These are phyloP conservation scores for Allium cepa DNA, from an alignment of 106 monocot genomes.

Conservation along the genomic window DNA sequence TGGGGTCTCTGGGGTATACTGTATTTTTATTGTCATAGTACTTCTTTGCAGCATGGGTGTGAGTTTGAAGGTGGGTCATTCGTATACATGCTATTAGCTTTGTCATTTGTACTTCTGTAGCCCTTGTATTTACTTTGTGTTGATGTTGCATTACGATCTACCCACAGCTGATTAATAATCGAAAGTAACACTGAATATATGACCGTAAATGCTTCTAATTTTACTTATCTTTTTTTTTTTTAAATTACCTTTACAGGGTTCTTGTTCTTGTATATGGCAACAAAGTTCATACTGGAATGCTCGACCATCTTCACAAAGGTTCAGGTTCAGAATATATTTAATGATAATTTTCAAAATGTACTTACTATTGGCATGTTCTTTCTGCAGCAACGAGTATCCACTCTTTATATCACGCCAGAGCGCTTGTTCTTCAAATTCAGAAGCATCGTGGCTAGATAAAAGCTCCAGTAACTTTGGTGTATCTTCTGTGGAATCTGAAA, in stretches of 20 bases:
- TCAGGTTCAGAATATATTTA: too few species aligned
- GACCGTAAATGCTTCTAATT: background rate
- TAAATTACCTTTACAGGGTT: constrained; percentile 44
- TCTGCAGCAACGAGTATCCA: constrained; percentile 80
- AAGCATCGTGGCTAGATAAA: constrained; percentile 83
- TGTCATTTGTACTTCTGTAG: background rate
- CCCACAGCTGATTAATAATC: background rate
- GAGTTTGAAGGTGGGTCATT: background rate
- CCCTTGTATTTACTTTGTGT: background rate
- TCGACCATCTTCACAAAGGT: constrained; percentile 91
- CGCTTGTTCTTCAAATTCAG: constrained; percentile 56
- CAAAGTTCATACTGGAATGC: constrained; percentile 90
- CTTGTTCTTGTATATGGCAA: constrained; percentile 96
- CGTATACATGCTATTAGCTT: background rate
- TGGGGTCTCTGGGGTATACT: too few species aligned
- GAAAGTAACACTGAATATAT: constrained; percentile 3
- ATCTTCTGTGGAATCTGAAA: constrained; percentile 75
- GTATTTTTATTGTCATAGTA: too few species aligned
- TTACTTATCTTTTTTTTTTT: background rate
- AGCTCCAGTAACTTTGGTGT: constrained; percentile 80
- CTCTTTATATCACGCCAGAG: constrained; percentile 83
- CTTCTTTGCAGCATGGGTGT: background rate
- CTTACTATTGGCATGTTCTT: background rate
- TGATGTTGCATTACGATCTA: background rate
- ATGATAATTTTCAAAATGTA: too few species aligned